These are phyloP conservation scores for Phytophthora constricta DNA, from an alignment of 352 stramenopile genomes.

Conservation along the genomic window DNA sequence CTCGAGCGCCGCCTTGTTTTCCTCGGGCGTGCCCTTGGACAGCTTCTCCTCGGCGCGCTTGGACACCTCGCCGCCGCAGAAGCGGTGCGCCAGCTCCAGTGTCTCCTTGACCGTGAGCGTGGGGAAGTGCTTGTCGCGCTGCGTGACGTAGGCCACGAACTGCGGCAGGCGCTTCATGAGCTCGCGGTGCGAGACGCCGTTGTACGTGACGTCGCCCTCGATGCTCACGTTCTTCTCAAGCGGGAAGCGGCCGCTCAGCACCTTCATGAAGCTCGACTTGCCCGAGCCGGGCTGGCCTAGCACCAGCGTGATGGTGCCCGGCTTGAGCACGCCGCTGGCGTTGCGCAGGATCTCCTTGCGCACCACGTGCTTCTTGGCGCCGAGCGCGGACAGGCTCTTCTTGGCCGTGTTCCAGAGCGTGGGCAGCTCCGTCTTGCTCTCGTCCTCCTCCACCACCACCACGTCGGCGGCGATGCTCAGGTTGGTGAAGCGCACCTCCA, in stretches of 20 bases:
- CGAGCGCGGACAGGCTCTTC: slow-evolving; percentile 36
- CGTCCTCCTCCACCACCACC: slow-evolving; percentile 27
- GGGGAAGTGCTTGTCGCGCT: slow-evolving; percentile 92
- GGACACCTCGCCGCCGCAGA: slow-evolving; percentile 48
- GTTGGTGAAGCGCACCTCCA: slow-evolving; percentile 45
- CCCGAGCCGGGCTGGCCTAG: slow-evolving; percentile 31
- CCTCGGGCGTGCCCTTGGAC: slow-evolving; percentile 39
- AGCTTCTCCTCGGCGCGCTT: slow-evolving; percentile 52
- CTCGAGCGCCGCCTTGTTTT: slow-evolving; percentile 35
- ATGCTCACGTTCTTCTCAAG: slow-evolving; percentile 44
- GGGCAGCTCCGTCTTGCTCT: slow-evolving; percentile 37
- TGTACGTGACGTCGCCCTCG: slow-evolving; percentile 57
- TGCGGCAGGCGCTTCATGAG: slow-evolving; percentile 43
- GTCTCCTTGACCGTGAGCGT: slow-evolving; percentile 34
- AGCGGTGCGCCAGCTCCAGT: slow-evolving; percentile 67
- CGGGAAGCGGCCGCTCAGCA: slow-evolving; percentile 48
- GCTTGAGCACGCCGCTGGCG: slow-evolving; percentile 54
- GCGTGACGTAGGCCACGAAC: slow-evolving; percentile 51
- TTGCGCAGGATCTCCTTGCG: slow-evolving; percentile 57
- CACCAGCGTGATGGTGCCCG: slow-evolving; percentile 37
- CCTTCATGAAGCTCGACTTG: slow-evolving; percentile 38
- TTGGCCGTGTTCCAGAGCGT: slow-evolving; percentile 54
- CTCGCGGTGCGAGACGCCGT: slow-evolving; percentile 36
- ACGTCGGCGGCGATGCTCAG: slow-evolving; percentile 36
- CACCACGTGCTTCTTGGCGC: slow-evolving; percentile 49